Conservation (phyloP, 139 green algal species). For the Chlamydomonas sp. region DNA sequence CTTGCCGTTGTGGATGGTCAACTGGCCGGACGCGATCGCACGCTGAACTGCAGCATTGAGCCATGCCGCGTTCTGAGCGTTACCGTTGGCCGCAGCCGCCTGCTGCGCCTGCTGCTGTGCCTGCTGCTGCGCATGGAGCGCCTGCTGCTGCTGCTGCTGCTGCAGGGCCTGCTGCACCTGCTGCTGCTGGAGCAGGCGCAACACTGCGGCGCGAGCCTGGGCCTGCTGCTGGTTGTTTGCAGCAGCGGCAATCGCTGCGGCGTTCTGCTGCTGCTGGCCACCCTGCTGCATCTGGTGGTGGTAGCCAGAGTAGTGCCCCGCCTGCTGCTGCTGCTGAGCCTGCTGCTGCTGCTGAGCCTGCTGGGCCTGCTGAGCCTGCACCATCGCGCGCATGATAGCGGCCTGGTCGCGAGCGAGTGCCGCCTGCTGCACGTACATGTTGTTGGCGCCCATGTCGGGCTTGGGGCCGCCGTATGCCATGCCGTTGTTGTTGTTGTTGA, state of each 20-base stretch:
- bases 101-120: constrained; percentile 11
- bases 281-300: background rate
- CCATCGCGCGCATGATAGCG: background rate
- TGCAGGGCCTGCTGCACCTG: constrained; percentile 6
- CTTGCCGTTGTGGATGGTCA: background rate
- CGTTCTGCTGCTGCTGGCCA: constrained; percentile 1
- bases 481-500: too few relatives aligned
- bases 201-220: background rate
- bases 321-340: background rate
- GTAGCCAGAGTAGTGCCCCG: background rate
- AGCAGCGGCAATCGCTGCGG: background rate
- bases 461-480: too few relatives aligned
- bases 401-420: background rate
- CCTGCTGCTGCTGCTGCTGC: background rate
- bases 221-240: constrained; percentile 1
- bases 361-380: background rate
- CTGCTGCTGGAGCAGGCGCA: background rate
- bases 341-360: background rate
- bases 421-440: background rate
- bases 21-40: background rate
- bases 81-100: background rate
- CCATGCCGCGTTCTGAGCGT: background rate
- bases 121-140: background rate
- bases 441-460: too few relatives aligned
- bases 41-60: background rate